Conservation (phyloP, 805 yeast species). For the Pichia ethanolica region DNA sequence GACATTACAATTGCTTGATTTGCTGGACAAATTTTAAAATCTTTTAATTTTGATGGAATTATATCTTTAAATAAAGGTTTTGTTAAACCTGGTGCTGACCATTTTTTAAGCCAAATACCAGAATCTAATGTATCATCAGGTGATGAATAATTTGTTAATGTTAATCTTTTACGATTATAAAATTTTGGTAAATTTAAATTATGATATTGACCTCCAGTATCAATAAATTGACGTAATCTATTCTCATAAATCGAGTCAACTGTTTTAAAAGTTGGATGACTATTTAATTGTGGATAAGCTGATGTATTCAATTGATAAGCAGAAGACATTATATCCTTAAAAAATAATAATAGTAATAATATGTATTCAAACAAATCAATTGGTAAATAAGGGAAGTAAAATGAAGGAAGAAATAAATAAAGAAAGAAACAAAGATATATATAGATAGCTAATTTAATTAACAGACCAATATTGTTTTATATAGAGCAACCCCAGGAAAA, state of each 20-base stretch:
- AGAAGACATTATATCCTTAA: too few species aligned
- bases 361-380: too few species aligned
- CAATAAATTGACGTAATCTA: constrained; percentile 69
- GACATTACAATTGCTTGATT: constrained; percentile 65
- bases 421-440: too few species aligned
- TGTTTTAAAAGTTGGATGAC: constrained; percentile 64
- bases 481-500: too few species aligned
- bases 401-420: too few species aligned
- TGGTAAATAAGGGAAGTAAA: too few species aligned
- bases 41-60: constrained; percentile 37
- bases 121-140: constrained; percentile 29
- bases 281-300: constrained; percentile 34
- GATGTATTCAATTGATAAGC: too few species aligned
- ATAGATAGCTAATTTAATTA: too few species aligned
- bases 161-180: constrained; percentile 52
- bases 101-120: constrained; percentile 53
- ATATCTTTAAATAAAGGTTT: constrained; percentile 62
- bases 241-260: constrained; percentile 66
- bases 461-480: too few species aligned
- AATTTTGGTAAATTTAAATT: constrained; percentile 74
- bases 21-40: constrained; percentile 50
- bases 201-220: constrained; percentile 63
- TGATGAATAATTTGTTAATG: neutral
- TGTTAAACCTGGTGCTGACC: constrained; percentile 63
- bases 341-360: too few species aligned